A percentile compares a stretch with the other conserved stretches of the same genome.
phyloP scores from a whole-genome alignment of 495 filamentous ascomycete genomes.

The Endocarpon pusillum region DNA sequence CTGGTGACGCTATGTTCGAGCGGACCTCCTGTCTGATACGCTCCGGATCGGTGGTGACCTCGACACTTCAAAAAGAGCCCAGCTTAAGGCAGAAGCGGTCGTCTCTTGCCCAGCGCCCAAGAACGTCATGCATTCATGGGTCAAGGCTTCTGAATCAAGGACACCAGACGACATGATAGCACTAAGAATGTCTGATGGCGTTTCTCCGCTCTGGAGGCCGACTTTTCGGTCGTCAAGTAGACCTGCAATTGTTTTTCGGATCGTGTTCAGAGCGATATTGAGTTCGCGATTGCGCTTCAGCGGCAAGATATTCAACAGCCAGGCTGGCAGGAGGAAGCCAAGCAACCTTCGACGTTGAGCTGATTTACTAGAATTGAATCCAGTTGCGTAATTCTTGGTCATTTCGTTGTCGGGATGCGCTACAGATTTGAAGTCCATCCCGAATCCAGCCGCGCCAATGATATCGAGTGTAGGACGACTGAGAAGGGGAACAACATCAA shows the following conservation, averaged over 20 bases:
- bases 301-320: not conserved
- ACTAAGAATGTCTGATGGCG: not conserved
- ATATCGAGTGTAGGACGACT: constrained; percentile 11
- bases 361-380: not conserved
- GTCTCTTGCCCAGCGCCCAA: constrained; percentile 1
- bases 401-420: not conserved
- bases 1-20: not conserved
- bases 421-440: not conserved
- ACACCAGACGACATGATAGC: not conserved
- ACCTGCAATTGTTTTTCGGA: not conserved
- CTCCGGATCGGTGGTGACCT: not conserved
- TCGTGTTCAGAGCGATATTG: not conserved
- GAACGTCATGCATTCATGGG: not conserved
- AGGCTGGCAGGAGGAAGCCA: not conserved
- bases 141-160: not conserved
- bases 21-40: not conserved
- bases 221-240: no score
- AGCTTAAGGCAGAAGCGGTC: not conserved
- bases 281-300: not conserved
- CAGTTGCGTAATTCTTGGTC: not conserved
- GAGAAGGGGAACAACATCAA: not conserved
- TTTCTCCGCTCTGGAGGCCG: no score
- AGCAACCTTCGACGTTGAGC: not conserved
- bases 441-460: constrained; percentile 2
- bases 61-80: not conserved